Evolutionary conservation across 2,329 filamentous ascomycete species (phyloP), one percentile per base, ranked within the genome.

Genomic region (Monosporascus sp.): DNA sequence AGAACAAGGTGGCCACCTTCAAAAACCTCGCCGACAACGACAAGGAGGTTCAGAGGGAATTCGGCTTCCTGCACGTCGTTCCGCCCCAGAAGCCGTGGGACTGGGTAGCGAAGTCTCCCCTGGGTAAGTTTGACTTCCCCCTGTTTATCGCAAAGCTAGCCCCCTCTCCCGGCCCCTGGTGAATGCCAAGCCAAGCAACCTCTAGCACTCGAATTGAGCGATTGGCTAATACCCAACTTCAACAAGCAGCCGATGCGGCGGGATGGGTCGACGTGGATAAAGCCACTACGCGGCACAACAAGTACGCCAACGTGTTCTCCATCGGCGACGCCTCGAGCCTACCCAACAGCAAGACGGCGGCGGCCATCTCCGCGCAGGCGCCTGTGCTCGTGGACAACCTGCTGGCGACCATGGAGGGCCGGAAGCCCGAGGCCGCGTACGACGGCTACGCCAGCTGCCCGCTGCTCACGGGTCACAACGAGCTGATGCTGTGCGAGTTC

Each of bases 401-500:
- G 48, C 56, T 75, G 22, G 55, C 63, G 2, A 55, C 62, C 17
- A 64, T 75, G 55, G 62, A 67, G 5, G 72, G 72, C 47, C 63
- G 68, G 54, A 60, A 68, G 51, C 59, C 54, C 1, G 60, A 61
- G 48, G 66, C 68, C 5, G 59, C 54, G 6, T 77, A 77, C 55
- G 72, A 74, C 49, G 74, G 74, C 44, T 77, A 77, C 57, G 72
- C 74, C 1, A 74, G 70, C 11, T 77, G 74, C 62, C 74, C 74
- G n/a, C 66, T 77, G 40, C 60, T 75, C 31, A 77, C 74, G 0
- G 70, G 71, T 51, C 71, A 76, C 57, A 67, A 67, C 47, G 72
- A 76, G 65, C 69, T 77, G 38, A 70, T 77, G 69, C 70, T 77
- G 50, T 73, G 71, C 58, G 74, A 77, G 67, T 77, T 77, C 67